Evolutionary conservation across 1,284 basidiomycete genomes (phyloP).

Genomic region (Inonotus hispidus): DNA sequence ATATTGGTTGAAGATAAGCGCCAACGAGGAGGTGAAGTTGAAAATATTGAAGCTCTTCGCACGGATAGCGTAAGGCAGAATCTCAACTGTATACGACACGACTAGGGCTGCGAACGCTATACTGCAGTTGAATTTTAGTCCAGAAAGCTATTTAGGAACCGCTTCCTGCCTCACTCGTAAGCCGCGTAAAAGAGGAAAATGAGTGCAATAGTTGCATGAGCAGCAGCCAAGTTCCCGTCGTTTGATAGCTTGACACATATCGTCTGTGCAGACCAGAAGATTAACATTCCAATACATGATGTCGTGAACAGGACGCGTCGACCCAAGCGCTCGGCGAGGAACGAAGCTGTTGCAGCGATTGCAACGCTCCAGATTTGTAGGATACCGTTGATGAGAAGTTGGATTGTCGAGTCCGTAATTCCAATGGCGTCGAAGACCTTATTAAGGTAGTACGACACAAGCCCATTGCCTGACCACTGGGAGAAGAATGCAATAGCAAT

Average conservation of each 20-base stretch:
- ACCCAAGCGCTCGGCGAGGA: constrained; percentile 21
- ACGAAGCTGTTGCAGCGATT: constrained; percentile 21
- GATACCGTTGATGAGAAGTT: constrained; percentile 66
- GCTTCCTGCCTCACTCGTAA: constrained; percentile 33
- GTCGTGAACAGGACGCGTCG: constrained; percentile 20
- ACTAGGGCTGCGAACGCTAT: constrained; percentile 53
- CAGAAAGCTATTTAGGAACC: not conserved
- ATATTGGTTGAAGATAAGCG: constrained; percentile 57
- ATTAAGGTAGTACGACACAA: constrained; percentile 36
- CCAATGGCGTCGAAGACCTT: constrained; percentile 36
- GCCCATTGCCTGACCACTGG: constrained; percentile 62
- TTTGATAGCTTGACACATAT: constrained; percentile 35
- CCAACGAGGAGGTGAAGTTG: constrained; percentile 44
- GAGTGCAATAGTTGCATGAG: constrained; percentile 43
- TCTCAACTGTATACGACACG: constrained; percentile 53
- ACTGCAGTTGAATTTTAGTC: constrained; percentile 21
- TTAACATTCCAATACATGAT: constrained; percentile 31
- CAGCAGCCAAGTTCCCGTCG: constrained; percentile 31
- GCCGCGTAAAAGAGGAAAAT: constrained; percentile 41
- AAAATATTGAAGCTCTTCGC: constrained; percentile 59
- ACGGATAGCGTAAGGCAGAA: constrained; percentile 50
- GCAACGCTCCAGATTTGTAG: constrained; percentile 28
- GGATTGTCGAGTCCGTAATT: constrained; percentile 43
- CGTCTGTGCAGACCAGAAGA: constrained; percentile 41
- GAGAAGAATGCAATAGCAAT: constrained; percentile 57